These are phyloP conservation scores for Zarea fungicola DNA, from an alignment of 2,329 filamentous ascomycete genomes.

Conservation along the genomic window DNA sequence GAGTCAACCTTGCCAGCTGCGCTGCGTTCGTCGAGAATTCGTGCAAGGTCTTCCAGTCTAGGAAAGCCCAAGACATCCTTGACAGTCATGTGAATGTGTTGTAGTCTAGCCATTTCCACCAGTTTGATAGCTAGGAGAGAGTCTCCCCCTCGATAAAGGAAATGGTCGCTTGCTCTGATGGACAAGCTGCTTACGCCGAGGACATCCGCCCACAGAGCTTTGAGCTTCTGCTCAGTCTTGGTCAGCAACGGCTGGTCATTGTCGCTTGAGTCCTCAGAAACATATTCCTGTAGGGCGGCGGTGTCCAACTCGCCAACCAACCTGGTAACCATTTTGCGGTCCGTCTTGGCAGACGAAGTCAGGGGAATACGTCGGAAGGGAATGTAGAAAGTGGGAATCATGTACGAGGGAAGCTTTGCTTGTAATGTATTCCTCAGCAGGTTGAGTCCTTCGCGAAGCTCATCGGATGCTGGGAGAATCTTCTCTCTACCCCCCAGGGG, in stretches of 20 bases:
- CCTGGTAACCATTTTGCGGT: conserved; percentile 12
- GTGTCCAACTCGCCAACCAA: not conserved
- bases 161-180: conserved; percentile 6
- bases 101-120: not conserved
- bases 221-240: conserved; percentile 9
- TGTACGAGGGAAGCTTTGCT: conserved; percentile 13
- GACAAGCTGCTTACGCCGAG: conserved; percentile 8
- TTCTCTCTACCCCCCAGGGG: conserved; percentile 1
- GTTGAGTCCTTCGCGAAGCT: not conserved
- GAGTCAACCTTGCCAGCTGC: not conserved
- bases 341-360: conserved; percentile 13
- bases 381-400: conserved; percentile 16
- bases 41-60: conserved; percentile 10
- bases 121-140: conserved; percentile 11
- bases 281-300: not conserved
- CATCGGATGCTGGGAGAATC: not conserved
- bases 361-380: conserved; percentile 13
- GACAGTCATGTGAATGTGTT: not conserved
- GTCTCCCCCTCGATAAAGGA: not conserved
- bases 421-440: conserved; percentile 3
- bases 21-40: not conserved
- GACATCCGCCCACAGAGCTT: conserved; percentile 3
- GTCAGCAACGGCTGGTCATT: not conserved
- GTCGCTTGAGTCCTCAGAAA: not conserved
- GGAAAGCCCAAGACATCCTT: not conserved